A percentile compares a stretch with the other conserved stretches of the same genome.
Conservation (phyloP, 352 stramenopile species). For the Paralagenidium karlingii region DNA sequence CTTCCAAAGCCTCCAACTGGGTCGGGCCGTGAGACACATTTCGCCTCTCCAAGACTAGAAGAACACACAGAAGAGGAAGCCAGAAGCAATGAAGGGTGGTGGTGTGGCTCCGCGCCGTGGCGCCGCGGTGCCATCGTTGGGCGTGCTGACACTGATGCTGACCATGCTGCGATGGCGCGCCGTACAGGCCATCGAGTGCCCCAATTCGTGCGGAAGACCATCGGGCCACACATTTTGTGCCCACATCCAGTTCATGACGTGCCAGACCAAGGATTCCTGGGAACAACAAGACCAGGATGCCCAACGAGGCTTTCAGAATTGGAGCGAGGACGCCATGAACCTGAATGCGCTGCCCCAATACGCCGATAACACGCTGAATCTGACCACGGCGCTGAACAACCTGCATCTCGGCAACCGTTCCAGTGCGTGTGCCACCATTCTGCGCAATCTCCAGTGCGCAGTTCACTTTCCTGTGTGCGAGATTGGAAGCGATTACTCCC, state of each 20-base stretch:
- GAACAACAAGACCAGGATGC: conserved; percentile 40
- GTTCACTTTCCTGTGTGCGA: conserved; percentile 72
- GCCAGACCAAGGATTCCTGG: conserved; percentile 36
- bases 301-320: conserved; percentile 25
- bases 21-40: too few species aligned
- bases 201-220: conserved; percentile 62
- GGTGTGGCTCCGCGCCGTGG: too few species aligned
- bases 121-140: too few species aligned
- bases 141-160: too few species aligned
- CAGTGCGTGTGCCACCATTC: conserved; percentile 39
- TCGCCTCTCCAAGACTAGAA: too few species aligned
- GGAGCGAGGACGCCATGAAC: conserved; percentile 12
- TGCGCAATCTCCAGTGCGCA: conserved; percentile 50
- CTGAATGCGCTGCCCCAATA: conserved; percentile 42
- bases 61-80: too few species aligned
- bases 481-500: conserved; percentile 53
- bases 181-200: too few species aligned
- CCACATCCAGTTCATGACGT: conserved; percentile 65
- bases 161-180: too few species aligned
- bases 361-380: conserved; percentile 12
- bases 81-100: too few species aligned
- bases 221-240: conserved; percentile 64
- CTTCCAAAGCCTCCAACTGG: too few species aligned
- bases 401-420: conserved; percentile 54
- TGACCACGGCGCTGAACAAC: conserved; percentile 18